phyloP scores from a whole-genome alignment of 805 yeast species.

The Saturnispora halmiae region DNA sequence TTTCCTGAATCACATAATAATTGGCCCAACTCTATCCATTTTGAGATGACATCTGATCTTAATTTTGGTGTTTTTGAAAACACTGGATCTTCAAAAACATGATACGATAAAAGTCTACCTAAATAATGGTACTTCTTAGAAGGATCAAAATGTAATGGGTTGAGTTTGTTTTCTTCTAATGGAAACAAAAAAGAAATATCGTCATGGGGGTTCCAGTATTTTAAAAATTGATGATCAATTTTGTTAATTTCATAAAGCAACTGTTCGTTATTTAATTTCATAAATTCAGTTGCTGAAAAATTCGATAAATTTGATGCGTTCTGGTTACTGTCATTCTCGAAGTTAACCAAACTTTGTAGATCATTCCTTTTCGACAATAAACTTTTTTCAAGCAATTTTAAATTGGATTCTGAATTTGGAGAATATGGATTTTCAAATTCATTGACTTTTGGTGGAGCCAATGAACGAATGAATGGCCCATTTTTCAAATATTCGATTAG shows the following conservation, averaged over 20 bases:
- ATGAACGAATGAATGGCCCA: background rate
- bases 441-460: constrained; percentile 8
- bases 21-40: constrained; percentile 83
- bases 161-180: constrained; percentile 33
- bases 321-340: constrained; percentile 17
- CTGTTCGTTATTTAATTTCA: constrained; percentile 42
- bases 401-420: constrained; percentile 3
- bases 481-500: background rate
- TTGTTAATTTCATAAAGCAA: constrained; percentile 57
- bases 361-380: constrained; percentile 44
- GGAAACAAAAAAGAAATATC: constrained; percentile 53
- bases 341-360: constrained; percentile 31
- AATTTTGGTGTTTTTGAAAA: constrained; percentile 28
- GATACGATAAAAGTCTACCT: constrained; percentile 60
- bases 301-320: constrained; percentile 1
- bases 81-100: constrained; percentile 49
- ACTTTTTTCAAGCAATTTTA: constrained; percentile 34
- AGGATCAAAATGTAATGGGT: constrained; percentile 73
- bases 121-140: constrained; percentile 63
- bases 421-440: background rate
- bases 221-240: constrained; percentile 58
- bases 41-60: constrained; percentile 59
- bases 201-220: constrained; percentile 65
- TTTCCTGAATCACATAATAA: constrained; percentile 73
- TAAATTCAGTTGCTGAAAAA: constrained; percentile 35